Evolutionary conservation across 306 rosid genomes (phyloP).

Genomic region (Begonia fuchsioides): DNA sequence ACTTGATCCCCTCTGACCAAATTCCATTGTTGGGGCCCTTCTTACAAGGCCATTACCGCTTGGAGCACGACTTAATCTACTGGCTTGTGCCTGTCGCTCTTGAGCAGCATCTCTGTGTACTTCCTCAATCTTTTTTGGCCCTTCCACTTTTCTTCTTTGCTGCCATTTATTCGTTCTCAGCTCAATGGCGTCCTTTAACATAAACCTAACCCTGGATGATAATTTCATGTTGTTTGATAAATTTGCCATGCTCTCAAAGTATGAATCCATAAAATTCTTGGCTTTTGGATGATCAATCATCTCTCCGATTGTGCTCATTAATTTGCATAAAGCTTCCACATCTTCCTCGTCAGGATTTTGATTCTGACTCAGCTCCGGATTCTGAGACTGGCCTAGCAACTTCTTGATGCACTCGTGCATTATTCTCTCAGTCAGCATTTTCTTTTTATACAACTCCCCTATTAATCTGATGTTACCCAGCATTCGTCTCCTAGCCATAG

Average conservation of each 20-base stretch:
- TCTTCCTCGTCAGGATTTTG: slow-evolving; percentile 75
- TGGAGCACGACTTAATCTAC: slow-evolving; percentile 70
- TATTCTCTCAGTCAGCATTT: slow-evolving; percentile 89
- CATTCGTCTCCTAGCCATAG: slow-evolving; percentile 87
- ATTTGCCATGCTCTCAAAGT: slow-evolving; percentile 55
- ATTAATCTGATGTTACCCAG: slow-evolving; percentile 91
- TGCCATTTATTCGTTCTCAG: slow-evolving; percentile 90
- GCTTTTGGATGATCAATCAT: slow-evolving; percentile 87
- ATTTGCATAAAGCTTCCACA: slow-evolving; percentile 83
- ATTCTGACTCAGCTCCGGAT: slow-evolving; percentile 1
- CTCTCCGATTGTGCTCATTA: slow-evolving; percentile 98
- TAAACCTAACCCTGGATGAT: slow-evolving; percentile 91
- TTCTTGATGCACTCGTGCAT: slow-evolving; percentile 86
- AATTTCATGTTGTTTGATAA: slow-evolving; percentile 68
- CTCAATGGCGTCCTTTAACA: slow-evolving; percentile 83
- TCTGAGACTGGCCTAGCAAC: slow-evolving; percentile 63
- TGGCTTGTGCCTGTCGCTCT: slow-evolving; percentile 73
- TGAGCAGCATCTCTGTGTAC: slow-evolving; percentile 97
- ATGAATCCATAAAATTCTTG: slow-evolving; percentile 72
- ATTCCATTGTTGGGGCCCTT: slow-evolving; percentile 56
- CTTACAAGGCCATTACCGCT: slow-evolving; percentile 43
- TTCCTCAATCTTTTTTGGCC: slow-evolving; percentile 96
- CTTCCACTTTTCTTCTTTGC: slow-evolving; percentile 87
- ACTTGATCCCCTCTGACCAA: slow-evolving; percentile 51
- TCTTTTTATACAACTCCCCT: slow-evolving; percentile 90